These are phyloP conservation scores for Terana coerulea DNA, from an alignment of 768 basidiomycete species.

Conservation along the genomic window DNA sequence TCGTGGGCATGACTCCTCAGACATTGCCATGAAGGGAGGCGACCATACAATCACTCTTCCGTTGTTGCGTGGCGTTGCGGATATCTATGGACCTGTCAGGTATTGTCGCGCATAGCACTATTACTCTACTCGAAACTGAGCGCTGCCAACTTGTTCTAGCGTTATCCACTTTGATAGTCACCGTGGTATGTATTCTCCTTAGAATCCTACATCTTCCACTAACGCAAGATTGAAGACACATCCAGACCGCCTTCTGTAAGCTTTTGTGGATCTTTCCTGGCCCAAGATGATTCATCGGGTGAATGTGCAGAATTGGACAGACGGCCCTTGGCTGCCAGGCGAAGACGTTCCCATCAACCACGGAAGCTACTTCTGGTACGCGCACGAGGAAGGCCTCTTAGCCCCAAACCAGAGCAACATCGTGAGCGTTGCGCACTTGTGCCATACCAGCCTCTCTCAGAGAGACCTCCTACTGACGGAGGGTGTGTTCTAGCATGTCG, in stretches of 20 bases:
- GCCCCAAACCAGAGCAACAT: conserved; percentile 29
- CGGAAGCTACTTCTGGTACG: conserved; percentile 33
- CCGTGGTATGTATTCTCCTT: conserved; percentile 17
- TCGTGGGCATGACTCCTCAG: too few relatives aligned
- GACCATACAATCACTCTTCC: conserved; percentile 31
- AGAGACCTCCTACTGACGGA: not conserved
- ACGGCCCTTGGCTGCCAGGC: conserved; percentile 27
- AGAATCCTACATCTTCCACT: too few relatives aligned
- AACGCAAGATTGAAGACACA: not conserved
- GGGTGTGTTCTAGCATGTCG: conserved; percentile 23
- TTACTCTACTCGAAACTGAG: too few relatives aligned
- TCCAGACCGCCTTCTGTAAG: too few relatives aligned
- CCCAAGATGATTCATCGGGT: too few relatives aligned
- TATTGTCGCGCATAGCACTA: conserved; percentile 1
- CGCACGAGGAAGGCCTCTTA: conserved; percentile 29
- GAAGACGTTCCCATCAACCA: conserved; percentile 29
- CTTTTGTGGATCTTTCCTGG: too few relatives aligned
- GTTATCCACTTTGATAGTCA: conserved; percentile 33
- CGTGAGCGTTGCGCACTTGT: conserved; percentile 12
- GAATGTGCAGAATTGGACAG: conserved; percentile 1
- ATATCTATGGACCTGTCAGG: conserved; percentile 30
- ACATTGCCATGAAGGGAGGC: conserved; percentile 19
- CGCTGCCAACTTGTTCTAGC: conserved; percentile 14
- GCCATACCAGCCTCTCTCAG: not conserved
- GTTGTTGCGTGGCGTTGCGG: conserved; percentile 26